Evolutionary conservation across 2,329 filamentous ascomycete genomes (phyloP).

Genomic region (Aspergillus pseudotamarii): DNA sequence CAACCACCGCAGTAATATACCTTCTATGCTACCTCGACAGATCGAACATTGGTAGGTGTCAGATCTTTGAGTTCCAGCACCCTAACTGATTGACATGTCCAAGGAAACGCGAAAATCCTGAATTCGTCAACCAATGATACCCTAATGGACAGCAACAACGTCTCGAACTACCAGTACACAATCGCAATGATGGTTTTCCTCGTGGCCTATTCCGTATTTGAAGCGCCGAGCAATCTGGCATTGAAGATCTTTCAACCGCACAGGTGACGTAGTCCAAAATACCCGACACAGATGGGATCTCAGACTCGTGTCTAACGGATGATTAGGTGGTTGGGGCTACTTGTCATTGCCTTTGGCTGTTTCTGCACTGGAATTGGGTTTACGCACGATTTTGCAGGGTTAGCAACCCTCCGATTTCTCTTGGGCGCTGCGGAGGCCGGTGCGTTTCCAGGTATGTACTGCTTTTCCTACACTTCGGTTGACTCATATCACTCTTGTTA

Average conservation of each 20-base stretch:
- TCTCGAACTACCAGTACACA: slow-evolving; percentile 14
- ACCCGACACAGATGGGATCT: not conserved
- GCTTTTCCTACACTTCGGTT: too few relatives aligned
- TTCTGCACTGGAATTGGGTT: slow-evolving; percentile 16
- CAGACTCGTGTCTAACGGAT: not conserved
- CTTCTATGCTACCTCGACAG: slow-evolving; percentile 37
- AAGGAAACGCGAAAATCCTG: slow-evolving; percentile 45
- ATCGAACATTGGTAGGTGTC: slow-evolving; percentile 31
- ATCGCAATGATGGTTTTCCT: slow-evolving; percentile 42
- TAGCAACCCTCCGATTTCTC: slow-evolving; percentile 19
- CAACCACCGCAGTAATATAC: slow-evolving; percentile 17
- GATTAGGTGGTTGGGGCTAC: slow-evolving; percentile 42
- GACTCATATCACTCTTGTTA: too few relatives aligned
- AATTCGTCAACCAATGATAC: slow-evolving; percentile 41
- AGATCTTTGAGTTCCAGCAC: not conserved
- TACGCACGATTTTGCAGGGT: slow-evolving; percentile 8
- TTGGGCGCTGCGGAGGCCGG: slow-evolving; percentile 22
- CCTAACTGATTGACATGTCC: not conserved
- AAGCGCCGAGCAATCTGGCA: slow-evolving; percentile 24
- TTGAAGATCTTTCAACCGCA: slow-evolving; percentile 10
- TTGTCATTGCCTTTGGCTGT: slow-evolving; percentile 19
- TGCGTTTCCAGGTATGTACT: slow-evolving; percentile 14
- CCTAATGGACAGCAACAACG: slow-evolving; percentile 29
- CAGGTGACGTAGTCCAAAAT: not conserved
- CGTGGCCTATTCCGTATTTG: slow-evolving; percentile 28